A percentile compares a stretch with the other conserved stretches of the same genome.
Evolutionary conservation across 176 grass and related monocot species (phyloP).

Genomic region (Rhynchospora pubera): DNA sequence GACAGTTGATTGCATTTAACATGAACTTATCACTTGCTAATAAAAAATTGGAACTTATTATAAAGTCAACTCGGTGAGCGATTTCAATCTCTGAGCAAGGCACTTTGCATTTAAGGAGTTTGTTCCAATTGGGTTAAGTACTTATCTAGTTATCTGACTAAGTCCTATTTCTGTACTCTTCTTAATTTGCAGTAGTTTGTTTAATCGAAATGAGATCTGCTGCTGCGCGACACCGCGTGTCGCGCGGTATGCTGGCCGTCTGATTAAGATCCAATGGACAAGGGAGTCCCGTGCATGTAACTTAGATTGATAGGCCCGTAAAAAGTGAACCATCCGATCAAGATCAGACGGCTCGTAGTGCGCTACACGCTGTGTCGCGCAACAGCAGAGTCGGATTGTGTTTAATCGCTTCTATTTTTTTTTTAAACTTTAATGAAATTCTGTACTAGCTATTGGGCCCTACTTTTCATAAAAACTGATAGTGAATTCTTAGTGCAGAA

Average conservation of each 20-base stretch:
- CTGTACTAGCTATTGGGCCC: background rate
- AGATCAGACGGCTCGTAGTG: no score
- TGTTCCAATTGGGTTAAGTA: background rate
- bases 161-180: background rate
- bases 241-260: no score
- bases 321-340: no score
- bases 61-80: conserved; percentile 11
- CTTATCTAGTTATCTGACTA: background rate
- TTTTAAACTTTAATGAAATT: background rate
- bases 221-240: no score
- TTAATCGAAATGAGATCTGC: no score
- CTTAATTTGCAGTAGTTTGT: background rate
- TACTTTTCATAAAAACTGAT: no score
- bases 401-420: background rate
- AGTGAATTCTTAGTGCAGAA: background rate
- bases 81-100: background rate
- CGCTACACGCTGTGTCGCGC: no score
- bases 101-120: background rate
- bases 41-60: background rate
- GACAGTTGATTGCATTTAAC: conserved; percentile 10
- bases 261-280: no score
- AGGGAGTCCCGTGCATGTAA: no score
- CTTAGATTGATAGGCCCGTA: no score
- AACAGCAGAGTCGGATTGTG: no score
- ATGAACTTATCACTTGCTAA: background rate